Base-by-base conservation (phyloP, 1,284 basidiomycete genomes). In the Heterobasidion irregulare region DNA sequence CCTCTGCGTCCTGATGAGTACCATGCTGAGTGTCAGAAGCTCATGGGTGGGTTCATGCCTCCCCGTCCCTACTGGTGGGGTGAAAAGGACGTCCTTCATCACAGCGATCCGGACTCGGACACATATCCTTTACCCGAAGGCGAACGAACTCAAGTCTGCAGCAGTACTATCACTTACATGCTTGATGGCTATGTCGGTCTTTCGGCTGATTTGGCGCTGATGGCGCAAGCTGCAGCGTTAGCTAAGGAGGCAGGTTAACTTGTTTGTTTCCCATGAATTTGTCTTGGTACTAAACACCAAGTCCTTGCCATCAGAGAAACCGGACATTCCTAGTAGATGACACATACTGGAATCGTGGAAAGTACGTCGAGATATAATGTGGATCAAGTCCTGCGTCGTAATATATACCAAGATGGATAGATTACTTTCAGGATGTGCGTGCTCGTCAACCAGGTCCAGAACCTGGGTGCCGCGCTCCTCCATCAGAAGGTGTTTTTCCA, bases 321-420 rank as follows among this genome's bases (percentile, higher is more conserved):
- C 59, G 66, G 44, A 71, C 70, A 5, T 71, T 72, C 58, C 59
- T 72, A 50, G 62, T 72, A 10, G 69, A 72, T 47, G 71, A 73
- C 56, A 70, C 67, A 5, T 78, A 82, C 58, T 88, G 85, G 84
- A 82, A 84, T 65, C 78, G 84, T 55, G 84, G 84, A 68, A 83
- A 78, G 83, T 82, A 58, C 57, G 76, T 33, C 18, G 52, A 46
- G 9, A 32, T 45, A 52, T 47, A 19, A 57, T 16, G 52, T 56
- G 18, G 34, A 56, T 34, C 5, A 10, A 19, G 35, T 19, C 7
- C 3, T 15, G 34, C 2, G 34, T 38, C 13, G 34, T 36, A 19
- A 13, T 12, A 49, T 54, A 16, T 33, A 44, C 50, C 36, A 58
- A 85, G 84, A 63, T 88, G 84, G 84, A 72, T 68, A 43, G 83